Evolutionary conservation across 805 yeast species (phyloP), one percentile per base, ranked within the genome.

Genomic region (Pichia kluyveri): DNA sequence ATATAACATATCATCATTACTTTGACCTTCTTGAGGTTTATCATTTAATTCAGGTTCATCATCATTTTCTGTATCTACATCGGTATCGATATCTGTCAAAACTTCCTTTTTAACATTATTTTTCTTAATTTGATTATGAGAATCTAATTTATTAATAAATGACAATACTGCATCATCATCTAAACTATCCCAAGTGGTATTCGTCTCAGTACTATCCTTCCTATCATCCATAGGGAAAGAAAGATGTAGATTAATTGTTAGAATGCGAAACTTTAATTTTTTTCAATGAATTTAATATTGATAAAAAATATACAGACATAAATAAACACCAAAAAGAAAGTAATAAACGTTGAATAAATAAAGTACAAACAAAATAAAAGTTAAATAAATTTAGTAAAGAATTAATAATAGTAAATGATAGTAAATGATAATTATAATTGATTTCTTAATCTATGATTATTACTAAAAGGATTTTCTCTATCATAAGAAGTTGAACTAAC

Each of bases 41-140:
- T 34, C 32, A 30, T 7, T 15, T 3, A 14, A 2, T 4, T 8
- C 27, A 9, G 28, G 28, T 19, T 46, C 40, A 9, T 48, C 43
- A 40, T 52, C 53, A 17, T 36, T 39, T 28, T 52, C 53, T 4
- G 52, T 49, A 34, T 42, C 47, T 6, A 43, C 5, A 30, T 46
- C 48, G 5, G 48, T 46, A 15, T 34, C 37, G 2, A 34, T 15
- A 15, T 34, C 37, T 15, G 37, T 34, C 4, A 7, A 7, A 7
- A 34, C 37, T 23, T 23, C 26, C 26, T 23, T 23, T 23, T 23
- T 23, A 23, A 23, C 26, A 5, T 23, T 34, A 30, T 30, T 12
- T 30, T 10, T 9, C 15, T 15, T 34, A 9, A 34, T 2, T 14
- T 34, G 17, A 34, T 34, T 34, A 14, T 34, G n/a, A 14, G 37